Conservation (phyloP, 352 stramenopile genomes). For the Phytopythium montanum region DNA sequence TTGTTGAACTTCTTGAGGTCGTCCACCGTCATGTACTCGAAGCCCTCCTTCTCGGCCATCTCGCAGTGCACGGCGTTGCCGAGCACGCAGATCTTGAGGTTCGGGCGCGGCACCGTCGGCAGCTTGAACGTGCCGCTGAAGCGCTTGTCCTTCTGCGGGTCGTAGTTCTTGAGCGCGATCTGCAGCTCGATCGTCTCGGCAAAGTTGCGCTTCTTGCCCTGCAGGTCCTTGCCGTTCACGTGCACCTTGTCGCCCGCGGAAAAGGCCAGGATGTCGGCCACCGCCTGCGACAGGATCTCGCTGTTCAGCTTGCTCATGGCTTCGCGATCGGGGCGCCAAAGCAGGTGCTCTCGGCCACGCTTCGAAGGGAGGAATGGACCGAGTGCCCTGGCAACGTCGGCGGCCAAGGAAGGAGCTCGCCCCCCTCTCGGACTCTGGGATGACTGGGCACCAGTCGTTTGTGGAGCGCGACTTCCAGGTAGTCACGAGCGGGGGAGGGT, state of each 20-base stretch:
- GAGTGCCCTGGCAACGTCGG: too few relatives aligned
- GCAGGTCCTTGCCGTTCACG: constrained; percentile 89
- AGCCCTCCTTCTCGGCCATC: constrained; percentile 97
- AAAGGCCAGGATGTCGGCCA: constrained; percentile 96
- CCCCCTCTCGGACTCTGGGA: too few relatives aligned
- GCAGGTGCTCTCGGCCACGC: constrained; percentile 46
- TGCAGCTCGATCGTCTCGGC: constrained; percentile 98
- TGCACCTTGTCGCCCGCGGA: constrained; percentile 92
- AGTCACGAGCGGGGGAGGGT: constrained; percentile 1
- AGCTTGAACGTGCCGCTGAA: constrained; percentile 99
- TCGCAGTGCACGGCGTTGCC: constrained; percentile 99
- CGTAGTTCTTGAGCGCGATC: constrained; percentile 99
- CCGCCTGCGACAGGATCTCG: constrained; percentile 93
- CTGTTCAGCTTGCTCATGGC: constrained; percentile 97
- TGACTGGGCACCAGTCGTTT: constrained; percentile 8
- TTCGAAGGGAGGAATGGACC: constrained; percentile 73
- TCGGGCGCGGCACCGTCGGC: constrained; percentile 92
- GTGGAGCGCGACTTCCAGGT: not conserved
- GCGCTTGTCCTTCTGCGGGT: constrained; percentile 99
- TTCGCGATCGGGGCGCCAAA: constrained; percentile 45
- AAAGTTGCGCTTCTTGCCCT: constrained; percentile 99
- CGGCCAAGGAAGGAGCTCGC: too few relatives aligned
- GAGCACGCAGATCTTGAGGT: constrained; percentile 98
- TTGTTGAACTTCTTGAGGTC: constrained; percentile 99
- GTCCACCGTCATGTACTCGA: constrained; percentile 98